Evolutionary conservation across 2,329 filamentous ascomycete species (phyloP).

Genomic region (Stachybotrys elegans): DNA sequence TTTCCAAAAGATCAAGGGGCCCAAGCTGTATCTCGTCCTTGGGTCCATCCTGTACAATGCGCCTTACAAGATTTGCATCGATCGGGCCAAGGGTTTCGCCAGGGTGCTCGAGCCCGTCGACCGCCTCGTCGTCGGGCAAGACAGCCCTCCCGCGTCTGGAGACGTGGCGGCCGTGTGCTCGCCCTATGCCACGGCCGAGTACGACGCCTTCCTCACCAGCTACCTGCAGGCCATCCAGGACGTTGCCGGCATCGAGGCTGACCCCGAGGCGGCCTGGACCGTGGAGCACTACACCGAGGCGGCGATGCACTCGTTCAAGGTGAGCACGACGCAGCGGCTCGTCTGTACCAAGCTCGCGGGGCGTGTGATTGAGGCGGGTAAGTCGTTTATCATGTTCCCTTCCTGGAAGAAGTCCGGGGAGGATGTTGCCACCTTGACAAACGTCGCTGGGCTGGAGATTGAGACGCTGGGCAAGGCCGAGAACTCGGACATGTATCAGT

Average conservation of each 20-base stretch:
- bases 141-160: constrained; percentile 2
- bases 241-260: constrained; percentile 1
- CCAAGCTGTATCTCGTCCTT: constrained; percentile 2
- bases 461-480: not conserved
- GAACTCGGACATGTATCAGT: not conserved
- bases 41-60: constrained; percentile 2
- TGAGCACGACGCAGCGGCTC: not conserved
- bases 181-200: not conserved
- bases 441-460: not conserved
- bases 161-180: constrained; percentile 1
- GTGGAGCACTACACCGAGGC: constrained; percentile 1
- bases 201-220: constrained; percentile 1
- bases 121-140: constrained; percentile 2
- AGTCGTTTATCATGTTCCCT: constrained; percentile 1
- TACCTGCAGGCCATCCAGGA: constrained; percentile 1
- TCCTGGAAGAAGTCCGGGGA: not conserved
- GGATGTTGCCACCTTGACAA: not conserved
- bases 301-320: constrained; percentile 1
- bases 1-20: constrained; percentile 1
- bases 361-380: constrained; percentile 1
- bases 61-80: constrained; percentile 1
- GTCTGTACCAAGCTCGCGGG: constrained; percentile 1
- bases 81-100: constrained; percentile 2
- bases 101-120: not conserved
- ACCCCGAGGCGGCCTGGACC: constrained; percentile 1